phyloP scores from a whole-genome alignment of 2,329 filamentous ascomycete genomes.

The Cercospora janseana region DNA sequence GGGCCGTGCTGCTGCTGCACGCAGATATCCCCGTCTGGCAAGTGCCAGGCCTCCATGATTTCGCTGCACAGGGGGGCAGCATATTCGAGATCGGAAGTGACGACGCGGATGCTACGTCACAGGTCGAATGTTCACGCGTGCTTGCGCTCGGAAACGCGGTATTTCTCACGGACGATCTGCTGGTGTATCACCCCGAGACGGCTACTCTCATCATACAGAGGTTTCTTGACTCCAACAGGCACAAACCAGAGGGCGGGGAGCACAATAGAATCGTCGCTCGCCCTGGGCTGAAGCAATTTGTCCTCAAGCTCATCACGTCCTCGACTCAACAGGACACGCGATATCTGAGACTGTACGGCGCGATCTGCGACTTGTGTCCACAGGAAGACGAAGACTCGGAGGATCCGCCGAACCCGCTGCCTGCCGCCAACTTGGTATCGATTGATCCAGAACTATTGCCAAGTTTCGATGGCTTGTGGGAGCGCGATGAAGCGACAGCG shows the following conservation, averaged over 20 bases:
- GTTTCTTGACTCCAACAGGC: constrained; percentile 36
- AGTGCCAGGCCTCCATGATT: constrained; percentile 36
- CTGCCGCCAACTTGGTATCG: constrained; percentile 28
- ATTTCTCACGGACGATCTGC: constrained; percentile 47
- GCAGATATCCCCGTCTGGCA: constrained; percentile 37
- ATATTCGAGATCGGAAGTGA: constrained; percentile 41
- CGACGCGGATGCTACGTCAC: constrained; percentile 21
- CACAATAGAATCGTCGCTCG: constrained; percentile 31
- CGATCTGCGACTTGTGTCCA: constrained; percentile 32
- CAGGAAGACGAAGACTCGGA: constrained; percentile 24
- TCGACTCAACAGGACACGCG: constrained; percentile 17
- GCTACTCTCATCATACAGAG: constrained; percentile 40
- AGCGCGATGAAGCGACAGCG: constrained; percentile 28
- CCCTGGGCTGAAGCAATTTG: constrained; percentile 33
- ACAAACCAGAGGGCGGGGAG: constrained; percentile 28
- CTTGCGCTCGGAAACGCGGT: constrained; percentile 43
- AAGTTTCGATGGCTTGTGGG: constrained; percentile 27
- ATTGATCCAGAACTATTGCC: constrained; percentile 27
- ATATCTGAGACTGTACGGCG: constrained; percentile 25
- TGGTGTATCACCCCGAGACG: constrained; percentile 40
- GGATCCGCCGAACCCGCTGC: constrained; percentile 19
- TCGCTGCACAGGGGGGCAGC: constrained; percentile 31
- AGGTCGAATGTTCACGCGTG: constrained; percentile 30
- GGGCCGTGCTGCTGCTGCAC: constrained; percentile 33
- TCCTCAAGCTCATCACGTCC: constrained; percentile 20